Evolutionary conservation across 2,329 filamentous ascomycete species (phyloP).

Genomic region (Fusarium humuli): DNA sequence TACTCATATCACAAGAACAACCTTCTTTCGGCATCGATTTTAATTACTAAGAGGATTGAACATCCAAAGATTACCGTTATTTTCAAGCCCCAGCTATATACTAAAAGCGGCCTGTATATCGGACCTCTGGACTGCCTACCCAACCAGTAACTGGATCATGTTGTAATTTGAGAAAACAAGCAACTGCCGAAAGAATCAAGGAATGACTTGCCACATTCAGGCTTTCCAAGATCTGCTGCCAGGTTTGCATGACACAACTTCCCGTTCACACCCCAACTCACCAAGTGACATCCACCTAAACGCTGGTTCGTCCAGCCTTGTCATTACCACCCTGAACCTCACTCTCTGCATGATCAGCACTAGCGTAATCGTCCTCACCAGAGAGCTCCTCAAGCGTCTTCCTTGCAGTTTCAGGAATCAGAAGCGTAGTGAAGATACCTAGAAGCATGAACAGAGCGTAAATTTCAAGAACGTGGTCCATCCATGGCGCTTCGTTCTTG

Average conservation of each 20-base stretch:
- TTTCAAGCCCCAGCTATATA: too few relatives aligned
- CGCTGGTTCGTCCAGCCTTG: constrained; percentile 36
- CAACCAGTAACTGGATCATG: background rate
- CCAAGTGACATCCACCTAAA: constrained; percentile 20
- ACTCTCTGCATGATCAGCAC: constrained; percentile 10
- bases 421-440: constrained; percentile 74
- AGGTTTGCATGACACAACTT: constrained; percentile 7
- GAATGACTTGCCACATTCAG: constrained; percentile 2
- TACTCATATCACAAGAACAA: background rate
- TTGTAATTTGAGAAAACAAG: background rate
- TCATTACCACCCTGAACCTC: constrained; percentile 28
- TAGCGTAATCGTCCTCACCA: constrained; percentile 52
- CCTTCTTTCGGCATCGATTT: background rate
- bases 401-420: constrained; percentile 80
- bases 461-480: constrained; percentile 82
- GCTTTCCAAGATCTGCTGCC: background rate
- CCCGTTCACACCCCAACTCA: background rate
- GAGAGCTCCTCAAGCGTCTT: constrained; percentile 76
- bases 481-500: constrained; percentile 67
- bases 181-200: background rate
- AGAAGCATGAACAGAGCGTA: constrained; percentile 81
- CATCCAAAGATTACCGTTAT: background rate
- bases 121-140: background rate
- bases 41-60: background rate
- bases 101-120: too few relatives aligned